Evolutionary conservation across 1,284 basidiomycete genomes (phyloP), one percentile per base, ranked within the genome.

Genomic region (Microbotryum saponariae): DNA sequence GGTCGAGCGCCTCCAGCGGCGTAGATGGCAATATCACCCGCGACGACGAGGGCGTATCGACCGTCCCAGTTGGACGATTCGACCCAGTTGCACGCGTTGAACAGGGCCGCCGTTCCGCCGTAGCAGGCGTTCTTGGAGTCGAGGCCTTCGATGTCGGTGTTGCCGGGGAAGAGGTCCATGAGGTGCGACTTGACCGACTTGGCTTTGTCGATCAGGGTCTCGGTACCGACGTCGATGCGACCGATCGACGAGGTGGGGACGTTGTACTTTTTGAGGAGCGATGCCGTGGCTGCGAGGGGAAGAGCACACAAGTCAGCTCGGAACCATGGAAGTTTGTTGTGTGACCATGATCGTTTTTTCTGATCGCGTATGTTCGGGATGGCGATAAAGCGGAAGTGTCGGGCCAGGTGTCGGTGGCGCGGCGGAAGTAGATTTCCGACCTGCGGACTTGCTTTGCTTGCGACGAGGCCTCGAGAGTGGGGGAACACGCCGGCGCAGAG

Each of bases 91-190:
- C 96, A 81, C 57, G 91, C 87, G 78, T 97, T 97, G 85, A 96
- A 97, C 64, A 98, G 84, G 5, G 94, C 94, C 52, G 94, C 94
- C 27, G 94, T 98, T 48, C 91, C 94, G 54, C 94, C 94, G 76
- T 99, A 99, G 81, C 94, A 99, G 23, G 94, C 94, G 76, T 98
- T 98, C 81, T 98, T 98, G 63, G 89, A 92, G 81, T 99, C 94
- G 75, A 99, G 88, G 71, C 94, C 94, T 79, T 99, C 94, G 67
- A 98, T 92, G 76, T 99, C 94, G 72, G 84, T 85, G 84, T 99
- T 98, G 68, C 91, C 94, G 51, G 86, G 85, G 74, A 99, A 99
- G 71, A 98, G 86, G 78, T 97, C 90, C 94, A 99, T 98, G 67
- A 99, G 84, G 62, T 91, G 86, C 5, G 96, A 97, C 80, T 99